A percentile compares a stretch with the other conserved stretches of the same genome.
Evolutionary conservation across 2,329 filamentous ascomycete genomes (phyloP).

Genomic region (Fusarium sp.): DNA sequence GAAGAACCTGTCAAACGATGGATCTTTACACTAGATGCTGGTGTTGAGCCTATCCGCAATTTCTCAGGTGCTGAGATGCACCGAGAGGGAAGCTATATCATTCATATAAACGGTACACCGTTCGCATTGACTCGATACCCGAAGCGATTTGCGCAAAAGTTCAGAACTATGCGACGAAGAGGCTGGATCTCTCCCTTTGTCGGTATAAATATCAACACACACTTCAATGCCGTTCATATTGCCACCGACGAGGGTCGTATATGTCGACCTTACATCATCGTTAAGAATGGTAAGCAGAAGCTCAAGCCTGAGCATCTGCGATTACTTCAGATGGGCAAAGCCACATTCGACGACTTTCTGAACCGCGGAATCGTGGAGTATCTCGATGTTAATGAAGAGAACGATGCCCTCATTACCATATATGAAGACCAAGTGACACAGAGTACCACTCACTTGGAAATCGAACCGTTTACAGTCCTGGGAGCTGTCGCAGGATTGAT

Average conservation of each 20-base stretch:
- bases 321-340: constrained; percentile 82
- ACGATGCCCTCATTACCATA: constrained; percentile 92
- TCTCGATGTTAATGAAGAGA: constrained; percentile 97
- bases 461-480: constrained; percentile 96
- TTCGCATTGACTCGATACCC: constrained; percentile 88
- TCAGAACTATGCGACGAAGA: constrained; percentile 87
- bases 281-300: constrained; percentile 86
- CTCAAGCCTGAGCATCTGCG: constrained; percentile 83
- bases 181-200: constrained; percentile 96
- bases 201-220: constrained; percentile 94
- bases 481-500: constrained; percentile 96
- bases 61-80: constrained; percentile 87
- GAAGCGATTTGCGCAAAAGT: constrained; percentile 85
- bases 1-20: constrained; percentile 89
- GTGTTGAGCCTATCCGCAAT: constrained; percentile 79
- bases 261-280: constrained; percentile 94
- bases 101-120: constrained; percentile 96
- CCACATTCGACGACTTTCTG: constrained; percentile 94
- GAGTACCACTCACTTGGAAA: constrained; percentile 93
- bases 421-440: constrained; percentile 87
- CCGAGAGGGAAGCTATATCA: constrained; percentile 82
- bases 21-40: constrained; percentile 86
- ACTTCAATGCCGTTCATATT: constrained; percentile 91
- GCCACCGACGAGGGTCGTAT: constrained; percentile 98
- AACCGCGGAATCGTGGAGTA: constrained; percentile 93